These are phyloP conservation scores for Pugionium cornutum DNA, from an alignment of 345 rosid genomes.

Conservation along the genomic window DNA sequence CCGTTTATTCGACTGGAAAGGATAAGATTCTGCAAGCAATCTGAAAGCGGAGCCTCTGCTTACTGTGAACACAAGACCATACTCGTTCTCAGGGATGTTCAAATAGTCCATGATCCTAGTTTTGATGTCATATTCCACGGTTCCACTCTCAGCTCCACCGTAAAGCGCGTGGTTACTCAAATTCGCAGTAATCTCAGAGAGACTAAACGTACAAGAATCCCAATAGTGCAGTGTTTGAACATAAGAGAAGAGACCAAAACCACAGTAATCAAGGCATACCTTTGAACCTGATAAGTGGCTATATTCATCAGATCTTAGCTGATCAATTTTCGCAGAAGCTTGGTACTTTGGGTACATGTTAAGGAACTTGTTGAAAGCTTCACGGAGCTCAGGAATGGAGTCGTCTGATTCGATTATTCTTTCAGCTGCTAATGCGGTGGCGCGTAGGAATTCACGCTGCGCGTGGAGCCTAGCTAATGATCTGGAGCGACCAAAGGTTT, in stretches of 20 bases:
- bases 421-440: slow-evolving; percentile 75
- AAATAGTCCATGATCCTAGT: slow-evolving; percentile 78
- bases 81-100: slow-evolving; percentile 83
- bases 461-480: slow-evolving; percentile 82
- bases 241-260: slow-evolving; percentile 81
- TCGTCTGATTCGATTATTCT: slow-evolving; percentile 51
- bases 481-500: slow-evolving; percentile 65
- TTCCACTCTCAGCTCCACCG: slow-evolving; percentile 82
- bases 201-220: slow-evolving; percentile 74
- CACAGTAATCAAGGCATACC: slow-evolving; percentile 97
- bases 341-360: slow-evolving; percentile 78
- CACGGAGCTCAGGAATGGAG: slow-evolving; percentile 56
- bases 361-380: slow-evolving; percentile 71
- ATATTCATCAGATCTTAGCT: slow-evolving; percentile 68
- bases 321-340: slow-evolving; percentile 67
- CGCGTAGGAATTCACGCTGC: slow-evolving; percentile 76
- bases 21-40: slow-evolving; percentile 79
- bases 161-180: slow-evolving; percentile 81
- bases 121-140: slow-evolving; percentile 76
- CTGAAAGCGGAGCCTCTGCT: slow-evolving; percentile 90
- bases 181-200: slow-evolving; percentile 83
- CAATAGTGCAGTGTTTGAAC: slow-evolving; percentile 66
- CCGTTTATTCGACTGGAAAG: slow-evolving; percentile 69
- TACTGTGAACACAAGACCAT: slow-evolving; percentile 84
- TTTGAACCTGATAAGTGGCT: slow-evolving; percentile 54